Conservation (phyloP, 2,329 filamentous ascomycete species). For the Apiospora phragmitis region DNA sequence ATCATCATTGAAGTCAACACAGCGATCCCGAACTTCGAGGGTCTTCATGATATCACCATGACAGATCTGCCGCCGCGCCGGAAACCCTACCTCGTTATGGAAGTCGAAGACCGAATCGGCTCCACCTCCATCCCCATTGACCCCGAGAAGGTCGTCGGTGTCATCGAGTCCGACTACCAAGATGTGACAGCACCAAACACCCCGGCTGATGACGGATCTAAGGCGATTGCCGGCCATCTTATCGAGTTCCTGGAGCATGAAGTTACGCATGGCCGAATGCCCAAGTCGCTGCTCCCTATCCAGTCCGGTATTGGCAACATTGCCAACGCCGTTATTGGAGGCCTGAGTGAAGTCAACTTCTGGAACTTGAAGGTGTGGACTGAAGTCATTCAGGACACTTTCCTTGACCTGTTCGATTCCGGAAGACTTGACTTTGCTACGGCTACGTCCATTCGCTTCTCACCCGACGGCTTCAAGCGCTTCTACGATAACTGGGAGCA, state of each 20-base stretch:
- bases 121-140: conserved; percentile 81
- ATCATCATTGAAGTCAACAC: conserved; percentile 94
- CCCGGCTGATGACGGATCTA: conserved; percentile 71
- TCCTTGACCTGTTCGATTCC: conserved; percentile 89
- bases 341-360: conserved; percentile 79
- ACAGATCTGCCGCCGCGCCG: conserved; percentile 78
- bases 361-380: conserved; percentile 90
- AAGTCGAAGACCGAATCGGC: conserved; percentile 83
- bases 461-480: conserved; percentile 84
- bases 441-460: conserved; percentile 87
- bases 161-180: conserved; percentile 82
- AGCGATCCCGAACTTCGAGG: conserved; percentile 78
- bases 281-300: conserved; percentile 73
- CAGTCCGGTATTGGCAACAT: conserved; percentile 93
- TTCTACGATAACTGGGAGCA: conserved; percentile 85
- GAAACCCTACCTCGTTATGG: conserved; percentile 85
- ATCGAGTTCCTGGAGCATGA: conserved; percentile 87
- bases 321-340: conserved; percentile 87
- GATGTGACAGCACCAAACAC: conserved; percentile 75
- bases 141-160: conserved; percentile 78
- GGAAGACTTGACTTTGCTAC: conserved; percentile 88
- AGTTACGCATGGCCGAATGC: conserved; percentile 75
- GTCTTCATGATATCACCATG: conserved; percentile 88
- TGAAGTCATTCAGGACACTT: conserved; percentile 88
- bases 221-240: conserved; percentile 73